These are phyloP conservation scores for Pichia thaimueangensis DNA, from an alignment of 805 yeast species.

Conservation along the genomic window DNA sequence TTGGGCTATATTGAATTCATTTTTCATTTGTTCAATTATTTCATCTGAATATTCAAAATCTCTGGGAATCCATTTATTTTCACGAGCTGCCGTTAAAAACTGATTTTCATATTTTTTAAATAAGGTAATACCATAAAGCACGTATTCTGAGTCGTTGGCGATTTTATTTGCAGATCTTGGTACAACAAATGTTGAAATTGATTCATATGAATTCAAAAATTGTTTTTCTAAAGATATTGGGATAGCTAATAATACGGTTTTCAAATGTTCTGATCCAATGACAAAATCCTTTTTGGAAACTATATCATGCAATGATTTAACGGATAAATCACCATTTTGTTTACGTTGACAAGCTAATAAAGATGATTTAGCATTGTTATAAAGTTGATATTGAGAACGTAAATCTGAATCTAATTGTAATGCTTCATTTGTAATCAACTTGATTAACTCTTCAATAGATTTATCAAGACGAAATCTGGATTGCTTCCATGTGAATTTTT, in stretches of 20 bases:
- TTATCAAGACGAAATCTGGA: constrained; percentile 82
- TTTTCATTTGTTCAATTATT: constrained; percentile 59
- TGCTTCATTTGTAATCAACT: constrained; percentile 68
- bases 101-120: constrained; percentile 76
- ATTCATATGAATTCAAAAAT: constrained; percentile 69
- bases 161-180: constrained; percentile 81
- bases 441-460: constrained; percentile 69
- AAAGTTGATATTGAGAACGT: constrained; percentile 63
- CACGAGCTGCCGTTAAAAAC: constrained; percentile 68
- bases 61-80: constrained; percentile 84
- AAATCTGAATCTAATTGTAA: constrained; percentile 80
- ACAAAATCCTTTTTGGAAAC: constrained; percentile 82
- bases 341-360: constrained; percentile 86
- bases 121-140: constrained; percentile 69
- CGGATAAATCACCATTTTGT: constrained; percentile 88
- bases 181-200: constrained; percentile 72
- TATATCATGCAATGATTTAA: constrained; percentile 82
- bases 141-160: constrained; percentile 66
- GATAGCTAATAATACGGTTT: constrained; percentile 82
- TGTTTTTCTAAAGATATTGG: constrained; percentile 59
- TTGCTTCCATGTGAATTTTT: constrained; percentile 80
- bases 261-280: constrained; percentile 76
- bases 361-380: constrained; percentile 77
- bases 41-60: constrained; percentile 86
- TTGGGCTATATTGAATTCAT: constrained; percentile 72